These are phyloP conservation scores for Chaetomium sp. DNA, from an alignment of 2,329 filamentous ascomycete genomes.

Conservation along the genomic window DNA sequence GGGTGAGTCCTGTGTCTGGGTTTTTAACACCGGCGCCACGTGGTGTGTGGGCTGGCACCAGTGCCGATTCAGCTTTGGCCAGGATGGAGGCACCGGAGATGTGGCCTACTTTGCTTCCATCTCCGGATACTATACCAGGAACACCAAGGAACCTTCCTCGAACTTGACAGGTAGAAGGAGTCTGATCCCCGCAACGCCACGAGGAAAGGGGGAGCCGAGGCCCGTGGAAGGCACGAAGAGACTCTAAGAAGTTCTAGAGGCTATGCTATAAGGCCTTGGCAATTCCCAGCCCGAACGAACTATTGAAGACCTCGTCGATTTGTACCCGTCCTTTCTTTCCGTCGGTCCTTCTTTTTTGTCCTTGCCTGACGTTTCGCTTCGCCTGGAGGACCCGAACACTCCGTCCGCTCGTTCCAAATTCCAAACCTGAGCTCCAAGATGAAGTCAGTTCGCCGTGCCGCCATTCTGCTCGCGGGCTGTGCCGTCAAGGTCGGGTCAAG, in stretches of 20 bases:
- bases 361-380: neutral
- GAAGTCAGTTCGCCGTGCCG: neutral
- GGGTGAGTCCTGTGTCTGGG: neutral
- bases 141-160: neutral
- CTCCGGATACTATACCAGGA: neutral
- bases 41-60: neutral
- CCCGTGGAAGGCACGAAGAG: constrained; percentile 5
- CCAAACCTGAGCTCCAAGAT: neutral
- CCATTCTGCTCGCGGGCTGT: neutral
- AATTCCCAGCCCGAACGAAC: neutral
- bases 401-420: constrained; percentile 5
- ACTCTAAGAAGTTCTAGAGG: neutral
- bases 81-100: neutral
- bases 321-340: neutral
- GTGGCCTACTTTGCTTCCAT: neutral
- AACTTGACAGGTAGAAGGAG: neutral
- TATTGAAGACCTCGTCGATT: neutral
- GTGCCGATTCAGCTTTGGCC: neutral
- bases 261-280: neutral
- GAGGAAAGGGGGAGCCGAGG: constrained; percentile 4
- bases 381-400: neutral
- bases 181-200: neutral
- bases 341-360: neutral
- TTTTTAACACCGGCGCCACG: neutral
- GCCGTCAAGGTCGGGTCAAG: neutral